These are phyloP conservation scores for Cochliopodium minus DNA, from an alignment of 208 protist species.

Conservation along the genomic window DNA sequence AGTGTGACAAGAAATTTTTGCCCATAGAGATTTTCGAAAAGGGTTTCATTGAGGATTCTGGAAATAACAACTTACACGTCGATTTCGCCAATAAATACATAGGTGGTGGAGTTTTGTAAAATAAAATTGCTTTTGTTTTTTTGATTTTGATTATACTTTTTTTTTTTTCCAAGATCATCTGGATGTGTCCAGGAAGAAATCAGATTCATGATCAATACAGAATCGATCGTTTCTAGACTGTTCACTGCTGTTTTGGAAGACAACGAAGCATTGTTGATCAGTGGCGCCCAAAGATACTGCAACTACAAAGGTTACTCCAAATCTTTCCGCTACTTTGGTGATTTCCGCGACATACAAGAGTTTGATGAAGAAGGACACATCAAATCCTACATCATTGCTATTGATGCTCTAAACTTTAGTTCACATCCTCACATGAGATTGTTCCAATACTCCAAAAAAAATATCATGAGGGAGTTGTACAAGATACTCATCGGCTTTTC, in stretches of 20 bases:
- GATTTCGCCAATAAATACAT: neutral
- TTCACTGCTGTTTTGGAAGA: slow-evolving; percentile 5
- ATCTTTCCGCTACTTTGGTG: neutral
- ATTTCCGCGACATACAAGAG: neutral
- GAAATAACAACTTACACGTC: neutral
- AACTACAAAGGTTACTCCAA: slow-evolving; percentile 6
- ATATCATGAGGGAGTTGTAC: slow-evolving; percentile 43
- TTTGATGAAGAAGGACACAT: neutral
- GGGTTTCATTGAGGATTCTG: neutral
- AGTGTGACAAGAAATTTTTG: too few species aligned
- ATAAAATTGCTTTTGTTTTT: too few species aligned
- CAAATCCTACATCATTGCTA: neutral
- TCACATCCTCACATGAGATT: too few species aligned
- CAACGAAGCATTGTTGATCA: slow-evolving; percentile 5
- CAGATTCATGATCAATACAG: slow-evolving; percentile 7
- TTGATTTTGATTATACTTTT: too few species aligned
- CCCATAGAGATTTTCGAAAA: neutral
- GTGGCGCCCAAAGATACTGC: neutral
- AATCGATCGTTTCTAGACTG: slow-evolving; percentile 7
- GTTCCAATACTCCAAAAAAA: slow-evolving; percentile 33
- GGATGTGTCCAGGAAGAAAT: slow-evolving; percentile 17
- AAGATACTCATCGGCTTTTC: slow-evolving; percentile 55
- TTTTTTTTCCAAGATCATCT: too few species aligned
- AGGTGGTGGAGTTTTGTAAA: too few species aligned
- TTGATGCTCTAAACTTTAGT: slow-evolving; percentile 3